These are phyloP conservation scores for Backusella sp. DNA, from an alignment of 192 early-diverging fungal genomes.

Conservation along the genomic window DNA sequence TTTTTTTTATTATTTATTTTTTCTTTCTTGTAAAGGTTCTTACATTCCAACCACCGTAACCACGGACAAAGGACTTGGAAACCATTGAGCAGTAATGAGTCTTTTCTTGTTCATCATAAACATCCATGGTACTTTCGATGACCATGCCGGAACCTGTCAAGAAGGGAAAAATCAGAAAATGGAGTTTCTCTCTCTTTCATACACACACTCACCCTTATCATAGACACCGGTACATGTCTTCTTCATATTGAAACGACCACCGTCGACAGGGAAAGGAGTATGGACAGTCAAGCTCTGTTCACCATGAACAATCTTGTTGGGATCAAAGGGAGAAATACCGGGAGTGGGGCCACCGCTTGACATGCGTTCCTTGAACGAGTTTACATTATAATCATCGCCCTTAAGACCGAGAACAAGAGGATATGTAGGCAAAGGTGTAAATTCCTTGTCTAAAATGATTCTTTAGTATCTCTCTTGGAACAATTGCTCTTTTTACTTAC, in stretches of 20 bases:
- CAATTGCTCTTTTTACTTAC: constrained; percentile 13
- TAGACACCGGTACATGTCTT: constrained; percentile 65
- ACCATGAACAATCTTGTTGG: constrained; percentile 70
- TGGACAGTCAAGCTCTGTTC: constrained; percentile 65
- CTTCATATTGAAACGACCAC: constrained; percentile 52
- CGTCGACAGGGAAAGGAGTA: constrained; percentile 54
- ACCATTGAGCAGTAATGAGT: constrained; percentile 45
- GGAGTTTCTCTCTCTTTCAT: background rate
- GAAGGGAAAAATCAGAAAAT: background rate
- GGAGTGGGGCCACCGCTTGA: constrained; percentile 44
- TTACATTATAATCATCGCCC: constrained; percentile 34
- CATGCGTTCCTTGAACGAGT: constrained; percentile 40
- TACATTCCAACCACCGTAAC: constrained; percentile 66
- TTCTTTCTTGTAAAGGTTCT: background rate
- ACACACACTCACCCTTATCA: constrained; percentile 56
- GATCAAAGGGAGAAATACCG: constrained; percentile 63
- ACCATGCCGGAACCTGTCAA: constrained; percentile 54
- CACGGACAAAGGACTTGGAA: constrained; percentile 63
- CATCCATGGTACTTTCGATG: constrained; percentile 53
- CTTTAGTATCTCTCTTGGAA: too few species aligned
- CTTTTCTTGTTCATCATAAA: constrained; percentile 41
- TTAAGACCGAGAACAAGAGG: constrained; percentile 64
- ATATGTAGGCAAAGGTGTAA: constrained; percentile 68
- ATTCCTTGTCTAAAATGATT: constrained; percentile 37
- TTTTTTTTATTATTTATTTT: constrained; percentile 11